Percentiles rank a stretch among this genome's conserved stretches.
phyloP scores from a whole-genome alignment of 139 green algal genomes.

The Tetratostichococcus sp. region DNA sequence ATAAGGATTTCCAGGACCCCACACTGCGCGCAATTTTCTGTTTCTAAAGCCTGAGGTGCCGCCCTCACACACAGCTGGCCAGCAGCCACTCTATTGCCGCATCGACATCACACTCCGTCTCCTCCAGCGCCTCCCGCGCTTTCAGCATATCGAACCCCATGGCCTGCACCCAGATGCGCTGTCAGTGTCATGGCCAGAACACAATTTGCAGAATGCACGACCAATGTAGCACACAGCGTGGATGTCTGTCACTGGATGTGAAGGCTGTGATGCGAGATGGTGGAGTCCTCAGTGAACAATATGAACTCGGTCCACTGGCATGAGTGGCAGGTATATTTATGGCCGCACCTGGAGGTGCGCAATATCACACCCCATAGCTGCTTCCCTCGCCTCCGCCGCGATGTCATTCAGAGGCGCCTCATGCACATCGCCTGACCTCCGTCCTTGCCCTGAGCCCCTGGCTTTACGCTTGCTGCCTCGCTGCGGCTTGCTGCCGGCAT shows the following conservation, averaged over 20 bases:
- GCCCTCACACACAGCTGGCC: slow-evolving; percentile 34
- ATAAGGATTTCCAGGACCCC: too few relatives aligned
- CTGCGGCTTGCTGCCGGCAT: neutral
- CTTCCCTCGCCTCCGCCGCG: neutral
- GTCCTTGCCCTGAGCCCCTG: slow-evolving; percentile 15
- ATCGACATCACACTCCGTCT: slow-evolving; percentile 47
- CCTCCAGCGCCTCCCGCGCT: slow-evolving; percentile 58
- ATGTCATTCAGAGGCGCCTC: neutral
- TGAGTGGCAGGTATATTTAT: neutral
- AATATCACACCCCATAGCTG: slow-evolving; percentile 11
- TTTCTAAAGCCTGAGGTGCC: too few relatives aligned
- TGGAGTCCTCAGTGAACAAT: too few relatives aligned
- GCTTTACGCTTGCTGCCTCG: neutral
- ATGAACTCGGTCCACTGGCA: neutral
- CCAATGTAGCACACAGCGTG: too few relatives aligned
- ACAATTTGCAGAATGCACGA: too few relatives aligned
- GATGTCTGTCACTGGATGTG: too few relatives aligned
- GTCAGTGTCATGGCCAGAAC: too few relatives aligned
- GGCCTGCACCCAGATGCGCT: too few relatives aligned
- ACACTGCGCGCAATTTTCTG: too few relatives aligned
- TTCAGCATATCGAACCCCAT: slow-evolving; percentile 70
- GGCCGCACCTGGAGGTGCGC: slow-evolving; percentile 12
- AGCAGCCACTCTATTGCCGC: slow-evolving; percentile 63
- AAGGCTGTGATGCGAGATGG: too few relatives aligned
- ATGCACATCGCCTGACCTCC: slow-evolving; percentile 14